A percentile compares a stretch with the other conserved stretches of the same genome.
Conservation (phyloP, 768 basidiomycete species). For the Russula lepida region DNA sequence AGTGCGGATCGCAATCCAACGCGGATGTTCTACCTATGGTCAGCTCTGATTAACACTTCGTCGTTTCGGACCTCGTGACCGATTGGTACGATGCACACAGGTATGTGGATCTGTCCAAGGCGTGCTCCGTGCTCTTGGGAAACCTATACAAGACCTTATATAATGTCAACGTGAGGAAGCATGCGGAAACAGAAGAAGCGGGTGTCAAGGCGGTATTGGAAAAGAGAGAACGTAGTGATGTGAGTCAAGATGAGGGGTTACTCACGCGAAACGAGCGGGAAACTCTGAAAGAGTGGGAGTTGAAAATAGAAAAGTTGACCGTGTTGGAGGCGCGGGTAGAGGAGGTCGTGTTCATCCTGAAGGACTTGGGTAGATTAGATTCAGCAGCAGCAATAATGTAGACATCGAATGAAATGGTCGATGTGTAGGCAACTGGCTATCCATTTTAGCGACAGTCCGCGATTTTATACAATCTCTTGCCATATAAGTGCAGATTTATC, state of each 20-base stretch:
- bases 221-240: slow-evolving; percentile 76
- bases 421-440: neutral
- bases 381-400: neutral
- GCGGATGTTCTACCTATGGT: slow-evolving; percentile 91
- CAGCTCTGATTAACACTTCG: slow-evolving; percentile 13
- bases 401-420: neutral
- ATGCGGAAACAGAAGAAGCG: slow-evolving; percentile 62
- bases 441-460: too few species aligned
- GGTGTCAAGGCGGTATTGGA: slow-evolving; percentile 64
- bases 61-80: neutral
- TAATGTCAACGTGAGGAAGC: slow-evolving; percentile 70
- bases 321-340: slow-evolving; percentile 83
- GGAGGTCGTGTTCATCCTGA: slow-evolving; percentile 80
- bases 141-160: slow-evolving; percentile 84
- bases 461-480: too few species aligned
- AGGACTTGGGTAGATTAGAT: slow-evolving; percentile 45
- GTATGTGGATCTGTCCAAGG: slow-evolving; percentile 83
- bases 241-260: slow-evolving; percentile 64
- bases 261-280: slow-evolving; percentile 72
- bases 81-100: slow-evolving; percentile 34
- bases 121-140: slow-evolving; percentile 67
- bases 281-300: slow-evolving; percentile 63
- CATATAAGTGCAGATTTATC: neutral
- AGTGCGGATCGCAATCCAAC: slow-evolving; percentile 84
- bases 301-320: slow-evolving; percentile 62